Evolutionary conservation across 2,329 filamentous ascomycete genomes (phyloP).

Genomic region (Thermothelomyces thermophilus): DNA sequence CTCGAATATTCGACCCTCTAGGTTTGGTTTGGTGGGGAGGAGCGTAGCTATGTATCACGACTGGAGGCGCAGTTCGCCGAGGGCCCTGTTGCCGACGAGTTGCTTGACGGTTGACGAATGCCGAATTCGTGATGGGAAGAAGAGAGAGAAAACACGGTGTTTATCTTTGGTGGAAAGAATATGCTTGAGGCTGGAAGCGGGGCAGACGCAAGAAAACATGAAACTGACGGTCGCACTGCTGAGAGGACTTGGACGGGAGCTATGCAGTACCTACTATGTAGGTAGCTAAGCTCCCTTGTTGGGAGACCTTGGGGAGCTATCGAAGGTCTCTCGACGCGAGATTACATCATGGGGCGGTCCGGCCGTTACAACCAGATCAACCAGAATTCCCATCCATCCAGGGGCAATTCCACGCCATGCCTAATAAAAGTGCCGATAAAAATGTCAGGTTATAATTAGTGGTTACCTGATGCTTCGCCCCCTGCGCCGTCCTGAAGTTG

Average conservation of each 20-base stretch:
- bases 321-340: conserved; percentile 12
- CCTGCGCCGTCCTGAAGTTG: conserved; percentile 8
- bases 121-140: neutral
- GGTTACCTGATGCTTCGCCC: conserved; percentile 10
- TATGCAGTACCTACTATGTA: too few species aligned
- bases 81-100: neutral
- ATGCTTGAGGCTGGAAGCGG: neutral
- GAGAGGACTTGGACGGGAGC: neutral
- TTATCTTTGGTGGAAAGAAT: neutral
- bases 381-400: conserved; percentile 5
- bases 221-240: conserved; percentile 19
- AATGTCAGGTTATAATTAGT: neutral
- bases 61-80: neutral
- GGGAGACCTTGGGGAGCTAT: conserved; percentile 3
- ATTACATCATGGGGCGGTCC: conserved; percentile 24
- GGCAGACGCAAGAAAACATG: conserved; percentile 2
- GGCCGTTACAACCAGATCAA: neutral
- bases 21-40: neutral
- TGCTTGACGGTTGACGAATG: neutral
- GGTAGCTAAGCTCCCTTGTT: too few species aligned
- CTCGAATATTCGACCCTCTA: neutral
- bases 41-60: neutral
- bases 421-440: neutral
- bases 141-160: neutral
- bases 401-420: neutral